phyloP scores from a whole-genome alignment of 257 asterid genomes.

The Penstemon barbatus region DNA sequence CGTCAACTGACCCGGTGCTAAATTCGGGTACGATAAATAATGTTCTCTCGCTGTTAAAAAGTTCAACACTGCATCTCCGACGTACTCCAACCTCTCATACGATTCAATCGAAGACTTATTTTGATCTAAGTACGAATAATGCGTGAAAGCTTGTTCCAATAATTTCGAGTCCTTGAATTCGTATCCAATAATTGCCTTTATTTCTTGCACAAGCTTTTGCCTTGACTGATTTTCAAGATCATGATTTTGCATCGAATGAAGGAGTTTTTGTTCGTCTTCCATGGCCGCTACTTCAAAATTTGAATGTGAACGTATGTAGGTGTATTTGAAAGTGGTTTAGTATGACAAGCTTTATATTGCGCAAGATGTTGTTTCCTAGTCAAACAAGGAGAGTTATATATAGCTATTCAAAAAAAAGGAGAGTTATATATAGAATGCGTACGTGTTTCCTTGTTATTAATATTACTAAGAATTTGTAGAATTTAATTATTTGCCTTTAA shows the following conservation, averaged over 20 bases:
- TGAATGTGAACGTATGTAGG: no score
- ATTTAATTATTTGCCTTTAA: no score
- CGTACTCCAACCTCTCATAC: conserved; percentile 39
- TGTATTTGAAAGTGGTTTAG: no score
- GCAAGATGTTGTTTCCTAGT: no score
- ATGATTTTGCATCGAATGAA: no score
- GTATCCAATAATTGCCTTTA: conserved; percentile 34
- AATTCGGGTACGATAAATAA: conserved; percentile 31
- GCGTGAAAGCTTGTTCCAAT: conserved; percentile 46
- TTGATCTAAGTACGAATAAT: conserved; percentile 29
- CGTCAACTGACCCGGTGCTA: conserved; percentile 42
- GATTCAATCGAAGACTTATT: conserved; percentile 21
- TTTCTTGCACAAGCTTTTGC: neutral
- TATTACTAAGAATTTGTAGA: no score
- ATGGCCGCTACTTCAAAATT: no score
- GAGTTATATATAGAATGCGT: no score
- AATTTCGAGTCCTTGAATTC: conserved; percentile 32
- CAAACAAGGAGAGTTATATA: no score
- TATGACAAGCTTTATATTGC: no score
- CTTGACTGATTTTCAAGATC: neutral
- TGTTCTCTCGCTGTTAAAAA: conserved; percentile 27
- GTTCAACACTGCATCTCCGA: conserved; percentile 47
- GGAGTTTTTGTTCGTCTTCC: neutral
- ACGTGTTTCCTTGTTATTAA: no score
- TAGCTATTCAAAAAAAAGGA: no score